Evolutionary conservation across 1,139 yeast genomes (phyloP), one percentile per base, ranked within the genome.

Genomic region (Pichia sp.): DNA sequence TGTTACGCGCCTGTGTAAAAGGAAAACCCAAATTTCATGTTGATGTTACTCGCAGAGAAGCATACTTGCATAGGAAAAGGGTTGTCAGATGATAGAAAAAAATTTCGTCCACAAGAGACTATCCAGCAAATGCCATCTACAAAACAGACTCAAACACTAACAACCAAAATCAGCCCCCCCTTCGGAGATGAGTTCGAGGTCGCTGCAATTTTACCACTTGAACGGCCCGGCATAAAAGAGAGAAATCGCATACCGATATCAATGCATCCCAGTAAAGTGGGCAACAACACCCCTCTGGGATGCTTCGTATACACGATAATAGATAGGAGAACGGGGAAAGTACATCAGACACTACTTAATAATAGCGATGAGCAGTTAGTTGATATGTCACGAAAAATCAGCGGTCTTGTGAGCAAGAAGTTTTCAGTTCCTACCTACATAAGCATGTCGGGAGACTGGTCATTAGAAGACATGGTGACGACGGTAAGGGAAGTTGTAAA

Each of bases 351-450:
- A 0, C 59, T 73, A 14, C 58, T 75, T 10, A 73, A 74, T 53
- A 70, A 71, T 52, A 56, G 75, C 2, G 64, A 67, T 16, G 76
- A 74, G 50, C 59, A 61, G 0, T 51, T 69, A 27, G 62, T 73
- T 17, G 78, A 75, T 50, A 56, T 72, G 47, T 63, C 75, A 0
- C 68, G 65, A 40, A 67, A 74, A 54, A 53, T 75, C 4, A 71
- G 76, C 0, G 64, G 59, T n/a, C 55, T 72, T 8, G 56, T 73
- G 0, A 65, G 71, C 2, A 69, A 69, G 55, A 73, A 70, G 55
- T 75, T 67, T 53, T 57, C 60, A 6, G 58, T 60, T 3, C 78
- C 78, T 1, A 63, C 70, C 16, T 75, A 74, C 59, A 73, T 73
- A 1, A 67, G 70, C 54, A 52, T 73, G 4, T 71, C 69, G 57